These are phyloP conservation scores for Eremothecium cymbalariae DNA, from an alignment of 1,139 yeast genomes.

Conservation along the genomic window DNA sequence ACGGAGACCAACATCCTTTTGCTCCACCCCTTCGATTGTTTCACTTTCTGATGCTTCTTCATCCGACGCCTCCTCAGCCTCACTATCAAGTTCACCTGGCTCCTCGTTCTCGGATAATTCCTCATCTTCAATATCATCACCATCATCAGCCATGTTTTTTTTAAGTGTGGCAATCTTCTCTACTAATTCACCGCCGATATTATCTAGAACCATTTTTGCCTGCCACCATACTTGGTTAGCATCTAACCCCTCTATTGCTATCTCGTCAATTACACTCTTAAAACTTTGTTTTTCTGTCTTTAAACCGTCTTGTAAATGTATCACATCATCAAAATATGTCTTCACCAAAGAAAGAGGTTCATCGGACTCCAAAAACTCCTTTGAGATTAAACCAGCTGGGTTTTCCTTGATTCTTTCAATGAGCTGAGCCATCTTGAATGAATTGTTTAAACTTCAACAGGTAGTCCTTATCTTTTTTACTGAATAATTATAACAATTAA, in stretches of 20 bases:
- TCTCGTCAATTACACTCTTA: slow-evolving; percentile 69
- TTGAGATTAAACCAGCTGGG: slow-evolving; percentile 19
- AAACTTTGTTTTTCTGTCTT: slow-evolving; percentile 26
- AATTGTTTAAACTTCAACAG: slow-evolving; percentile 18
- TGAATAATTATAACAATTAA: no score
- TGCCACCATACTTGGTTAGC: slow-evolving; percentile 93
- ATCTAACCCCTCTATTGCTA: slow-evolving; percentile 79
- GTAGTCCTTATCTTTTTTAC: no score
- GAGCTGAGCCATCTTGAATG: slow-evolving; percentile 42
- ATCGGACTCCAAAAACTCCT: slow-evolving; percentile 13
- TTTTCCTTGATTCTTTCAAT: slow-evolving; percentile 14
- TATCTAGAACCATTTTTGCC: slow-evolving; percentile 72
- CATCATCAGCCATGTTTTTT: slow-evolving; percentile 25
- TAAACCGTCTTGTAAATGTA: slow-evolving; percentile 15
- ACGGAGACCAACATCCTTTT: no score
- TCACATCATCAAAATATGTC: slow-evolving; percentile 26
- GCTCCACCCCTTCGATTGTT: slow-evolving; percentile 3
- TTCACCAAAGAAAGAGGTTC: slow-evolving; percentile 19
- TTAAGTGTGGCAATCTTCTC: slow-evolving; percentile 40
- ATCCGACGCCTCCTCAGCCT: slow-evolving; percentile 14
- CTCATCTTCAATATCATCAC: slow-evolving; percentile 28
- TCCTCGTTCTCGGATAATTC: slow-evolving; percentile 27
- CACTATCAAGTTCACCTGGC: slow-evolving; percentile 24
- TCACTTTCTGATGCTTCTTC: no score
- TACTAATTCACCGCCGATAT: slow-evolving; percentile 51